Percentiles rank a stretch among this genome's conserved stretches.
Evolutionary conservation across 768 basidiomycete genomes (phyloP).

Genomic region (Mrakia gelida): DNA sequence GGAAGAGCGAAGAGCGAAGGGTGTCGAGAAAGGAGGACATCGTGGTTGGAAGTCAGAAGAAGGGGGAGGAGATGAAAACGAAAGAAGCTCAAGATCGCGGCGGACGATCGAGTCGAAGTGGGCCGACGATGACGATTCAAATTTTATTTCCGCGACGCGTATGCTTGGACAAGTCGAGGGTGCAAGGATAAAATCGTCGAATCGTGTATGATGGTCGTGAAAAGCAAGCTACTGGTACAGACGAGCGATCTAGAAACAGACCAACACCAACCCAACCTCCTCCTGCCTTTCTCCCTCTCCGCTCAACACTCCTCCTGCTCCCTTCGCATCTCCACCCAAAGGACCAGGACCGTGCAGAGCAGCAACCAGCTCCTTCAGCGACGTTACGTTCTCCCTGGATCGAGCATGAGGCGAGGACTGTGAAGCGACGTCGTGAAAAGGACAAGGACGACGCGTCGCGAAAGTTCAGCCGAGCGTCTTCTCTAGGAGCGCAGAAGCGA

Average conservation of each 20-base stretch:
- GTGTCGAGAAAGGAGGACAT: constrained; percentile 2
- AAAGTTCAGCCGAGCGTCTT: neutral
- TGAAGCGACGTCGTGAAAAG: constrained; percentile 32
- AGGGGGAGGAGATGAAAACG: neutral
- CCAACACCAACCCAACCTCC: neutral
- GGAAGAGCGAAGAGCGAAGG: neutral
- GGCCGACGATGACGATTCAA: too few relatives aligned
- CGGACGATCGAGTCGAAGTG: neutral
- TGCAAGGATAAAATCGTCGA: too few relatives aligned
- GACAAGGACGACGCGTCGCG: neutral
- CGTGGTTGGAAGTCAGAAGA: neutral
- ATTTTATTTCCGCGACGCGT: too few relatives aligned
- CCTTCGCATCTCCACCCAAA: neutral
- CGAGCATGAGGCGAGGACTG: constrained; percentile 19
- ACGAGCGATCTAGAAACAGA: neutral
- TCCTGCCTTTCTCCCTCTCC: neutral
- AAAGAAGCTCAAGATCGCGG: neutral
- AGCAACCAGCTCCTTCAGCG: constrained; percentile 34
- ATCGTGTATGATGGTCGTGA: too few relatives aligned
- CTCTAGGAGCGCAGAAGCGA: too few relatives aligned
- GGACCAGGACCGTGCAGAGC: constrained; percentile 24
- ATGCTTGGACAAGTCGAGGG: too few relatives aligned
- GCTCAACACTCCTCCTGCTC: neutral
- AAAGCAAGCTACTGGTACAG: neutral
- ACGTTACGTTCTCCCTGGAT: neutral